These are phyloP conservation scores for Favolaschia claudopus DNA, from an alignment of 768 basidiomycete genomes.

Conservation along the genomic window DNA sequence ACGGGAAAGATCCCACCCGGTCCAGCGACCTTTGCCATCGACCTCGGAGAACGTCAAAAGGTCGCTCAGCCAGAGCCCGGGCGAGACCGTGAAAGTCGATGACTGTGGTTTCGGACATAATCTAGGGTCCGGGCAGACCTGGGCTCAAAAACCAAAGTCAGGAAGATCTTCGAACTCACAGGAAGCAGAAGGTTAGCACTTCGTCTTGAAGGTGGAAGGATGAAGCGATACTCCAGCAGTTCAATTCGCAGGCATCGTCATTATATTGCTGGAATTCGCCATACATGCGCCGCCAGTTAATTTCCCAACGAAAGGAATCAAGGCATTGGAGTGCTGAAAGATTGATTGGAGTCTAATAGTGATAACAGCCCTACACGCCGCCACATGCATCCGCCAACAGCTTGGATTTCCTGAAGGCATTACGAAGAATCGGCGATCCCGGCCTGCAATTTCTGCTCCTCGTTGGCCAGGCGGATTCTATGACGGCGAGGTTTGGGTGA, in stretches of 20 bases:
- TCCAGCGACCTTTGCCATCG: neutral
- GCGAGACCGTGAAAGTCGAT: conserved; percentile 11
- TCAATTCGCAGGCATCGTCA: neutral
- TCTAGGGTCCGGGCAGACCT: no score
- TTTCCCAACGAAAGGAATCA: neutral
- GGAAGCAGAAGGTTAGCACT: no score
- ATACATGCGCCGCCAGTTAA: neutral
- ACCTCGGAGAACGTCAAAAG: neutral
- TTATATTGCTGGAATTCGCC: neutral
- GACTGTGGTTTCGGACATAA: neutral
- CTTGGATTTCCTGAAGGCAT: neutral
- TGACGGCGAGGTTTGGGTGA: neutral
- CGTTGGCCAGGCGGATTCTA: conserved; percentile 40
- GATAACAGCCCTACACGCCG: neutral
- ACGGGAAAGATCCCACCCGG: neutral
- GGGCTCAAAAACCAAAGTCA: neutral
- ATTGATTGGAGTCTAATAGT: neutral
- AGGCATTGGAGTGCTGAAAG: neutral
- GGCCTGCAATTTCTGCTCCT: conserved; percentile 36
- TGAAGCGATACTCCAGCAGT: no score
- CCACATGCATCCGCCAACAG: neutral
- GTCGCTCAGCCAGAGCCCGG: conserved; percentile 6
- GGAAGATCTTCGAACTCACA: no score
- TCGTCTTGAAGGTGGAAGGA: neutral
- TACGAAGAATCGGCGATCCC: conserved; percentile 5